A percentile compares a stretch with the other conserved stretches of the same genome.
phyloP scores from a whole-genome alignment of 768 basidiomycete genomes.

The Russula virescens region DNA sequence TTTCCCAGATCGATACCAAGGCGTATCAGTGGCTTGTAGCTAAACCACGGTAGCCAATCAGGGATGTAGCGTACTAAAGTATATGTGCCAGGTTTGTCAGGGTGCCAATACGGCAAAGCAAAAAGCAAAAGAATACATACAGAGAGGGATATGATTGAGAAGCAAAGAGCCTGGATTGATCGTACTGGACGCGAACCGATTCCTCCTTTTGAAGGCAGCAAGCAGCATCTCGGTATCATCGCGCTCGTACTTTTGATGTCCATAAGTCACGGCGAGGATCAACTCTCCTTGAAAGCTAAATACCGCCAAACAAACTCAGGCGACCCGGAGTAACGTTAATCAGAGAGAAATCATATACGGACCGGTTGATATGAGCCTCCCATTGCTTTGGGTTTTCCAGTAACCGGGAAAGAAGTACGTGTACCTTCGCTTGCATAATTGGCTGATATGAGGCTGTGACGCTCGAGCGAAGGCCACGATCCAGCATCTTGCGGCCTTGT shows the following conservation, averaged over 20 bases:
- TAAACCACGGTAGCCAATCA: constrained; percentile 8
- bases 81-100: not conserved
- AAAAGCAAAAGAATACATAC: not conserved
- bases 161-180: not conserved
- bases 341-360: not conserved
- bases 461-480: constrained; percentile 5
- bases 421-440: not conserved
- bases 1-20: not conserved
- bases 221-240: constrained; percentile 1
- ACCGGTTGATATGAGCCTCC: constrained; percentile 6
- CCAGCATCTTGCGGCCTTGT: not conserved
- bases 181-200: not conserved
- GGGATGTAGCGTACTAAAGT: constrained; percentile 5
- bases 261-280: constrained; percentile 2
- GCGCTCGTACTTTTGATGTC: not conserved
- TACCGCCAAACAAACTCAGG: not conserved
- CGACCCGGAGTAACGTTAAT: not conserved
- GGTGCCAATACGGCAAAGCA: not conserved
- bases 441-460: not conserved
- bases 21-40: constrained; percentile 5
- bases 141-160: not conserved
- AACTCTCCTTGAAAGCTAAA: constrained; percentile 1
- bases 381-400: not conserved
- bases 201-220: not conserved
- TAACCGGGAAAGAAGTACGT: not conserved